Evolutionary conservation across 352 stramenopile genomes (phyloP).

Genomic region (Phytophthora pistaciae): DNA sequence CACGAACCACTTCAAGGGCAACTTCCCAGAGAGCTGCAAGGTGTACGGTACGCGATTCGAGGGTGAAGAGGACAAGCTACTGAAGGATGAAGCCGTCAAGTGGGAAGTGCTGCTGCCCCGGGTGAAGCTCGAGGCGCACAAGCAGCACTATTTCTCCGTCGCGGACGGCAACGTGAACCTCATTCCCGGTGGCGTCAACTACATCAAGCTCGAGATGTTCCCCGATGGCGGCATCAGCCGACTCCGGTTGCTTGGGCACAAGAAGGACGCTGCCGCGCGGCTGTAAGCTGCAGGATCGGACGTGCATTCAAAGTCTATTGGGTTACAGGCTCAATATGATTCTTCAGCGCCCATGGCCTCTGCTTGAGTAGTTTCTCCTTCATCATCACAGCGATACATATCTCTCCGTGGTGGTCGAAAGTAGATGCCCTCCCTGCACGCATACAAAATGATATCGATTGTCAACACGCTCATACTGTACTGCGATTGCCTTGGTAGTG

Average conservation of each 20-base stretch:
- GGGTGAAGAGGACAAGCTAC: slow-evolving; percentile 42
- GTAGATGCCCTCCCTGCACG: slow-evolving; percentile 42
- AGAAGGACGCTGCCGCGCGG: slow-evolving; percentile 47
- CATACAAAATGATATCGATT: slow-evolving; percentile 10
- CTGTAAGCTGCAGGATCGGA: slow-evolving; percentile 28
- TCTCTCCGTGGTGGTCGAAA: slow-evolving; percentile 45
- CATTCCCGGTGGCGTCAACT: slow-evolving; percentile 79
- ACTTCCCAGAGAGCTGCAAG: slow-evolving; percentile 93
- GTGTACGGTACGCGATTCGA: slow-evolving; percentile 79
- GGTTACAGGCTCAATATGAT: slow-evolving; percentile 32
- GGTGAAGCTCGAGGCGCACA: slow-evolving; percentile 88
- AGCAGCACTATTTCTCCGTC: slow-evolving; percentile 89
- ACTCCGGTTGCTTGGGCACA: slow-evolving; percentile 86
- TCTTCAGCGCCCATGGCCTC: slow-evolving; percentile 36
- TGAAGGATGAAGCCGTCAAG: slow-evolving; percentile 43
- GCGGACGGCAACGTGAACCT: slow-evolving; percentile 64
- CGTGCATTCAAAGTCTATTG: background rate
- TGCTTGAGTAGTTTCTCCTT: background rate
- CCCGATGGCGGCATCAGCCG: slow-evolving; percentile 94
- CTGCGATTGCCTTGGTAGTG: background rate
- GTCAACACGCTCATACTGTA: background rate
- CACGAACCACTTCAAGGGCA: slow-evolving; percentile 96
- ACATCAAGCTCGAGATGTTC: slow-evolving; percentile 95
- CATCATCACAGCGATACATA: slow-evolving; percentile 20
- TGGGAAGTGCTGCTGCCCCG: slow-evolving; percentile 91